Evolutionary conservation across 2,329 filamentous ascomycete genomes (phyloP), one percentile per base, ranked within the genome.

Genomic region (Exophiala sp.): DNA sequence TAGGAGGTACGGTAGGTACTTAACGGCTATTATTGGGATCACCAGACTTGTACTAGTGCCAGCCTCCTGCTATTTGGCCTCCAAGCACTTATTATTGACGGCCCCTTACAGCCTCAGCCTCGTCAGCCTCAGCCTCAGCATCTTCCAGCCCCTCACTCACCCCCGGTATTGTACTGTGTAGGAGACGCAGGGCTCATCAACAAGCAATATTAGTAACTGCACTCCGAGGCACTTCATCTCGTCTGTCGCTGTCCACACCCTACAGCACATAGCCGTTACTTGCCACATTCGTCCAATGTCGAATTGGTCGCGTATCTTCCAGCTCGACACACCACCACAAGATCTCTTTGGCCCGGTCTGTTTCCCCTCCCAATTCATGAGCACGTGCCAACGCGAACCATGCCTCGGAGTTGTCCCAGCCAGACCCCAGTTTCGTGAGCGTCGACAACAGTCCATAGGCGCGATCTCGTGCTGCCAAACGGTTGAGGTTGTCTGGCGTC

Each of bases 271-370:
- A 87, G 16, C 84, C 78, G 16, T 82, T 81, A 43, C 75, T 75
- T 2, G 79, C 82, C 22, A 88, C 76, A 58, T 78, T 82, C n/a
- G 74, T 77, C 93, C 91, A 97, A 51, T 80, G 78, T 50, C 93
- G 80, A 41, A 95, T 78, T 0, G 85, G 88, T 57, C 80, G 81
- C 6, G 81, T 82, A 65, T 98, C 91, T 65, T 97, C 93, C 23
- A 98, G 74, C 68, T 96, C 89, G 10, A 98, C 86, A 61, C 90
- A 95, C 89, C 91, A 97, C 93, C 93, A 97, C 5, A 97, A 76
- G 39, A 90, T 88, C 60, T 93, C 86, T 70, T 90, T 94, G 11
- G 93, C 86, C 72, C 91, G 95, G 30, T 93, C 86, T 1, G 81
- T 69, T 70, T 95, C 87, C 0, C 85, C 86, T 50, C 87, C 86